phyloP scores from a whole-genome alignment of 257 asterid species.

The Plectranthus barbatus region DNA sequence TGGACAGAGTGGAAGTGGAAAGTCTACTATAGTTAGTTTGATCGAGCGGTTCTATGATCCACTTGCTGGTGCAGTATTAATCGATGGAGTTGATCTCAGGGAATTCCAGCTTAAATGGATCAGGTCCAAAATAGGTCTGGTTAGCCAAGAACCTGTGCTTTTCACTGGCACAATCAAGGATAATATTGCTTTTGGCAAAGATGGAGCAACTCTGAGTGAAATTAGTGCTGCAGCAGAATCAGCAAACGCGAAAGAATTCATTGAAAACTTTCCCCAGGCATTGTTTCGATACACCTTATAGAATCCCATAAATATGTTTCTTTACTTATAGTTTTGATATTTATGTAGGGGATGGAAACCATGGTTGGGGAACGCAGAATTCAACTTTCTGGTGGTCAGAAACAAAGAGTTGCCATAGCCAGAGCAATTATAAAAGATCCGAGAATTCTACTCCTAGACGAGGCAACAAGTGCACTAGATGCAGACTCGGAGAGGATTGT shows the following conservation, averaged over 20 bases:
- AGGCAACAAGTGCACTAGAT: slow-evolving; percentile 61
- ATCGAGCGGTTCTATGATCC: slow-evolving; percentile 59
- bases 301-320: neutral
- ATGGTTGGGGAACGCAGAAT: slow-evolving; percentile 48
- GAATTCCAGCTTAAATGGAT: slow-evolving; percentile 45
- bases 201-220: slow-evolving; percentile 39
- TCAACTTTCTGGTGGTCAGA: slow-evolving; percentile 56
- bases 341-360: slow-evolving; percentile 46
- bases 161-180: slow-evolving; percentile 46
- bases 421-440: slow-evolving; percentile 49
- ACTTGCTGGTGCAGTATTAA: slow-evolving; percentile 29
- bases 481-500: slow-evolving; percentile 41
- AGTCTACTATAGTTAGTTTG: slow-evolving; percentile 42
- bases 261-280: slow-evolving; percentile 45
- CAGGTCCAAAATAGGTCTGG: slow-evolving; percentile 48
- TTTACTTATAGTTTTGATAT: neutral
- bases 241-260: slow-evolving; percentile 45
- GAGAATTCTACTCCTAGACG: slow-evolving; percentile 45
- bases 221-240: slow-evolving; percentile 33
- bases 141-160: slow-evolving; percentile 58
- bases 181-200: slow-evolving; percentile 47
- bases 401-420: slow-evolving; percentile 55
- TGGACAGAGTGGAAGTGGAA: slow-evolving; percentile 62
- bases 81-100: slow-evolving; percentile 36
- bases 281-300: neutral